Conservation (phyloP, 2,329 filamentous ascomycete species). For the Epichloe baconii region DNA sequence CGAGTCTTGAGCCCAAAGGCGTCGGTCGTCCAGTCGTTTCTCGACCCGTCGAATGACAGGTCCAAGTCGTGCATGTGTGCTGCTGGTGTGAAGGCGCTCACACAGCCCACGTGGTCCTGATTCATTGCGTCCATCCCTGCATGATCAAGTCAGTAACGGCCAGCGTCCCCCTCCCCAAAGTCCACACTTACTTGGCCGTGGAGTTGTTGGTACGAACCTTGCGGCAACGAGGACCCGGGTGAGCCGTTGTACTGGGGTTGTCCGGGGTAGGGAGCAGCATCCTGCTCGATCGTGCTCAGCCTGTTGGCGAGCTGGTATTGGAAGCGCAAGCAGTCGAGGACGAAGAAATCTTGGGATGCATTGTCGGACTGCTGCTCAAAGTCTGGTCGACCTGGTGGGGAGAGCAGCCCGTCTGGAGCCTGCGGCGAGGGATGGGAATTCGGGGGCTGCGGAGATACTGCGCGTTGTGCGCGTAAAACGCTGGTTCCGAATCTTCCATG, state of each 20-base stretch:
- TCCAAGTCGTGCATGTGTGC: conserved; percentile 9
- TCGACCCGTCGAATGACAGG: conserved; percentile 10
- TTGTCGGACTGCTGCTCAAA: conserved; percentile 7
- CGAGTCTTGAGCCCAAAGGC: conserved; percentile 5
- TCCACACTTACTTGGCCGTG: neutral
- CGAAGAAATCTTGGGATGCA: conserved; percentile 12
- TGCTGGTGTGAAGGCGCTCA: conserved; percentile 7
- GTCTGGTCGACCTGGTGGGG: conserved; percentile 7
- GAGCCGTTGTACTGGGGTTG: conserved; percentile 1
- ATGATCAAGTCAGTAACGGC: neutral
- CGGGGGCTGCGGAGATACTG: conserved; percentile 10
- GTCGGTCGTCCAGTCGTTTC: conserved; percentile 11
- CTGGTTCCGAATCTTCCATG: conserved; percentile 5
- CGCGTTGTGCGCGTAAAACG: conserved; percentile 6
- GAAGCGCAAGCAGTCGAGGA: conserved; percentile 14
- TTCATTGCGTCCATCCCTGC: conserved; percentile 6
- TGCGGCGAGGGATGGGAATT: conserved; percentile 9
- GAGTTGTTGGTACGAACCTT: conserved; percentile 1
- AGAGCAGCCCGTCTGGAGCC: conserved; percentile 8
- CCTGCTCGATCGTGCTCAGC: conserved; percentile 10
- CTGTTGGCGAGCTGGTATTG: conserved; percentile 14
- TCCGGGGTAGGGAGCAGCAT: conserved; percentile 4
- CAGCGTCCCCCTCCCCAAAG: neutral
- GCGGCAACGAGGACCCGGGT: neutral
- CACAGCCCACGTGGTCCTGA: conserved; percentile 7